Evolutionary conservation across 2,329 filamentous ascomycete genomes (phyloP), one percentile per base, ranked within the genome.

Genomic region (Penicillium sp.): DNA sequence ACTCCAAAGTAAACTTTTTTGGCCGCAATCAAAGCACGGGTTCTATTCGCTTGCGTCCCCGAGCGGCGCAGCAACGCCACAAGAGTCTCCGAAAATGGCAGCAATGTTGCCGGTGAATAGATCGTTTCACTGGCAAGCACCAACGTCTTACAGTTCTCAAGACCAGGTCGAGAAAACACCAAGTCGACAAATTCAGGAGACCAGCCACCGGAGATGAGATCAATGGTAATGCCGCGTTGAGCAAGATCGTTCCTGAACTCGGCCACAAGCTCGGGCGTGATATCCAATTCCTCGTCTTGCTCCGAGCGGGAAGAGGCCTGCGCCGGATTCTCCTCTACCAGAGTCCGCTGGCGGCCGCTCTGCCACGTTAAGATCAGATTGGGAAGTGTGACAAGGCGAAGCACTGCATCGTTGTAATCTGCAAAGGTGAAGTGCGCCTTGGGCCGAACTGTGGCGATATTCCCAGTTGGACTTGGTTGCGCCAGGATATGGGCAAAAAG

Each of bases 1-100:
- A 85, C 81, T 0, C 82, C 82, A 59, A 85, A 85, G 65, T 85
- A 85, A 36, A 84, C 76, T 53, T 77, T 73, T 66, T 85, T 85
- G 2, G 82, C 82, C 7, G 79, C 82, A 4, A 85, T 70, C 48
- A 83, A 67, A 2, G 79, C 78, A 54, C 74, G 79, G 34, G 63
- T 61, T 34, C 47, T 59, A 18, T 18, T 43, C 11, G 46, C 46
- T 3, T 41, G 50, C 4, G 45, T 51, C 28, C 36, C 54, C n/a
- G 58, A 63, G 65, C 61, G 70, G 63, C 51, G 75, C 55, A 84
- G 64, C 26, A 83, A 54, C 5, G 60, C 67, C 7, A 76, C 57
- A 39, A 84, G 62, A 1, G 77, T 75, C 36, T 79, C 74, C 0
- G 80, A 76, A 60, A 85, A 85, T 0, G 76, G 68, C 1, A 52